Evolutionary conservation across 202 grass and related monocot species (phyloP).

Genomic region (Panicum virgatum): DNA sequence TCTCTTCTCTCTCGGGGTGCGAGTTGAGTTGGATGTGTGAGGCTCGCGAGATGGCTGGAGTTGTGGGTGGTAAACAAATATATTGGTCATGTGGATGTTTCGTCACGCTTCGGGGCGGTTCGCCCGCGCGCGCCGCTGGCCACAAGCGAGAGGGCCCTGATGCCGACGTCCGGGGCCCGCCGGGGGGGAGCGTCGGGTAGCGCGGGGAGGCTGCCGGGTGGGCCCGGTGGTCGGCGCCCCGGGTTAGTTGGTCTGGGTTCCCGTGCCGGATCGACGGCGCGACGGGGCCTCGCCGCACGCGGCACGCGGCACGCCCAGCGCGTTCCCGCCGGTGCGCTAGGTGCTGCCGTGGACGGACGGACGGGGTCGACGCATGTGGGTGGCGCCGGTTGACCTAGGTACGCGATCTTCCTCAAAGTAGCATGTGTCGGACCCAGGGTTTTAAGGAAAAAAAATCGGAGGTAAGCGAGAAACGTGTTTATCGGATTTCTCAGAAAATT

Average conservation of each 20-base stretch:
- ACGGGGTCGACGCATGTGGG: too few species aligned
- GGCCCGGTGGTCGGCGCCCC: background rate
- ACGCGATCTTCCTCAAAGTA: too few species aligned
- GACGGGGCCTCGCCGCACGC: background rate
- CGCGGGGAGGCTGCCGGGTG: background rate
- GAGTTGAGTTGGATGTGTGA: background rate
- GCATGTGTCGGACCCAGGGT: too few species aligned
- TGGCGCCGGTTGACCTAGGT: too few species aligned
- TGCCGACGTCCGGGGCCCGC: background rate
- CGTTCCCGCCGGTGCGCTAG: background rate
- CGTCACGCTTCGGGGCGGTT: slow-evolving; percentile 23
- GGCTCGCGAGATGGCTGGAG: background rate
- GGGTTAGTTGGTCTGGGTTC: background rate
- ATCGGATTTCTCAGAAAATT: too few species aligned
- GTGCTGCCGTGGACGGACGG: background rate
- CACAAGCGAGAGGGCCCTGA: background rate
- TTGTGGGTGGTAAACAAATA: too few species aligned
- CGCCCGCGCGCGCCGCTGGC: background rate
- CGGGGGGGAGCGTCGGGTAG: background rate
- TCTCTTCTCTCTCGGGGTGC: background rate
- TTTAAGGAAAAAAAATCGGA: too few species aligned
- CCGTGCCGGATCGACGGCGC: background rate
- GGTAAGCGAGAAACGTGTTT: too few species aligned
- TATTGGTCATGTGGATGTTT: too few species aligned
- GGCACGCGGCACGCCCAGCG: background rate